Evolutionary conservation across 331 rosid genomes (phyloP), one percentile per base, ranked within the genome.

Genomic region (Quercus tomentella): DNA sequence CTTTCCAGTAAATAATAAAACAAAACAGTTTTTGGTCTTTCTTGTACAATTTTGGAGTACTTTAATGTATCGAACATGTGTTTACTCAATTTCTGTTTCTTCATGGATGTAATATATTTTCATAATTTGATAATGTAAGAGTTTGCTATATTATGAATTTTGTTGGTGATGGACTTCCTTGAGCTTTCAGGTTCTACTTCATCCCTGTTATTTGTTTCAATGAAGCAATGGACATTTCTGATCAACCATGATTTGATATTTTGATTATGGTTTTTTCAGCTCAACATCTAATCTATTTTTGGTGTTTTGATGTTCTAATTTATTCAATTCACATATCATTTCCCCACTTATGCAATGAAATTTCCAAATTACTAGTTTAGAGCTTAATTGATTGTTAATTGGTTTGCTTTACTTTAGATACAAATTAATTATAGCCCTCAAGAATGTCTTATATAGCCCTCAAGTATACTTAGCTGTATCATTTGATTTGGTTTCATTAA

Each of bases 1-100:
- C 68, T 43, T 63, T 41, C 45, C 54, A 58, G 76, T 71, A 80
- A 54, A 77, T 81, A 72, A 75, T 20, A 8, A 73, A 30, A 21
- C 33, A 43, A 41, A 8, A 25, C 57, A 1, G 28, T 2, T 56
- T 54, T 74, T 58, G 62, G 35, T 45, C 18, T 45, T 26, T 76
- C 52, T 23, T 35, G 22, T 72, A 22, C 56, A 51, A 55, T 4
- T 20, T 23, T 17, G 22, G 51, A 35, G 35, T 31, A 30, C 43
- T 65, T 17, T 2, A 63, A 65, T 65, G 7, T 1, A 65, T 65
- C 18, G 12, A 65, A 16, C 26, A 22, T 30, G 45, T 10, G 45
- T 30, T 28, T 65, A 15, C 70, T 30, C 22, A 30, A 65, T 31
- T 28, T 30, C 14, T 30, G 70, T 15, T 30, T 63, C 43, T 28